Evolutionary conservation across 1,284 basidiomycete genomes (phyloP).

Genomic region (Testicularia cyperi): DNA sequence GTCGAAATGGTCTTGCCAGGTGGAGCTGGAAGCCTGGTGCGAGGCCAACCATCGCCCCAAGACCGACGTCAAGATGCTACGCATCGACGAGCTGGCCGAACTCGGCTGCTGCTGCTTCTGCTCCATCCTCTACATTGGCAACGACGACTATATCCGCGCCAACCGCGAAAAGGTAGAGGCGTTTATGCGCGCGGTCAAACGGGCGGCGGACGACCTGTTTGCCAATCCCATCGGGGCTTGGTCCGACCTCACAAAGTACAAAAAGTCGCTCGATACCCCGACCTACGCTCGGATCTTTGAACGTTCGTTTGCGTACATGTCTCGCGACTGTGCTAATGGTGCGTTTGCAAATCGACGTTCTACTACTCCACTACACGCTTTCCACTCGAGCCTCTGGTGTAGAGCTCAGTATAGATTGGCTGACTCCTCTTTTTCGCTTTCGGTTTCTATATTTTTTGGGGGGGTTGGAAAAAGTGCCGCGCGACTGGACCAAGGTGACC

Average conservation of each 20-base stretch:
- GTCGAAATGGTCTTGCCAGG: conserved; percentile 2
- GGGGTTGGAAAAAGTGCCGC: conserved; percentile 9
- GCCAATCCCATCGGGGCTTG: conserved; percentile 58
- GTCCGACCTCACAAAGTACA: conserved; percentile 58
- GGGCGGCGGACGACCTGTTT: conserved; percentile 59
- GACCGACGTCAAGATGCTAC: conserved; percentile 61
- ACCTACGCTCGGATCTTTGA: conserved; percentile 55
- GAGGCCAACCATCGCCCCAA: conserved; percentile 55
- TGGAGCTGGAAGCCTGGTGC: conserved; percentile 61
- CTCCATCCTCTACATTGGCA: conserved; percentile 55
- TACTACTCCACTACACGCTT: too few species aligned
- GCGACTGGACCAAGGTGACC: conserved; percentile 58
- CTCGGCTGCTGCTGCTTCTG: conserved; percentile 62
- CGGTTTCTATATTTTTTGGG: conserved; percentile 1
- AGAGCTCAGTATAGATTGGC: too few species aligned
- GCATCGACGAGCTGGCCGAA: conserved; percentile 60
- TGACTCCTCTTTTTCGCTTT: too few species aligned
- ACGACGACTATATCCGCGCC: conserved; percentile 49
- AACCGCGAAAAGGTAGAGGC: conserved; percentile 59
- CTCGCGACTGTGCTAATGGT: conserved; percentile 53
- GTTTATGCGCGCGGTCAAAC: conserved; percentile 62
- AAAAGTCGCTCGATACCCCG: conserved; percentile 58
- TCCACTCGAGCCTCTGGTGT: too few species aligned
- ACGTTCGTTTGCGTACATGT: conserved; percentile 61
- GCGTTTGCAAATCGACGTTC: too few species aligned